These are phyloP conservation scores for Fusarium setosum DNA, from an alignment of 2,329 filamentous ascomycete genomes.

Conservation along the genomic window DNA sequence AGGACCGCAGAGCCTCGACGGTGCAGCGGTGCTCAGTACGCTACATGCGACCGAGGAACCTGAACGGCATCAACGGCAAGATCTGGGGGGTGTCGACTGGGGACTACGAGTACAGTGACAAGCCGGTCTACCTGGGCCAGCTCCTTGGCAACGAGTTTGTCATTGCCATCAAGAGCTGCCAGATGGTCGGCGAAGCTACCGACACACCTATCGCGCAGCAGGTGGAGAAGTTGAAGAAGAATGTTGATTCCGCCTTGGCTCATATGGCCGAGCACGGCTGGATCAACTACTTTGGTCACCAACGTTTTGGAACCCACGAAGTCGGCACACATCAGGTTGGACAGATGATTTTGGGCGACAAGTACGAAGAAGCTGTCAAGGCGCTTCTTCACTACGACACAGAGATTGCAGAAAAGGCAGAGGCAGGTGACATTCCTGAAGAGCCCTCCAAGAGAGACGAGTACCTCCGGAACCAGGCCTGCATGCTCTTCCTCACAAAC, in stretches of 20 bases:
- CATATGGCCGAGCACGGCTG: conserved; percentile 82
- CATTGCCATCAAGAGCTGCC: conserved; percentile 89
- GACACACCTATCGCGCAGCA: conserved; percentile 41
- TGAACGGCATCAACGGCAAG: conserved; percentile 74
- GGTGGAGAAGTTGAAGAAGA: conserved; percentile 45
- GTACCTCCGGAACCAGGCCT: conserved; percentile 79
- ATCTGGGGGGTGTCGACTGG: conserved; percentile 75
- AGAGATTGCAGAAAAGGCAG: conserved; percentile 62
- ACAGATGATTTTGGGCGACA: conserved; percentile 82
- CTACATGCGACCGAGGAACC: conserved; percentile 62
- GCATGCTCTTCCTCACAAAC: conserved; percentile 77
- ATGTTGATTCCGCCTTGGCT: conserved; percentile 69
- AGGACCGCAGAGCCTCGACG: conserved; percentile 88
- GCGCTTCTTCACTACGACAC: conserved; percentile 80
- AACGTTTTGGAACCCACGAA: conserved; percentile 91
- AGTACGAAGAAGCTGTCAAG: conserved; percentile 84
- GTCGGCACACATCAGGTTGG: conserved; percentile 89
- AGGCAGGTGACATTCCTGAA: conserved; percentile 49
- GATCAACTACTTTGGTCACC: conserved; percentile 98
- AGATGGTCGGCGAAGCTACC: conserved; percentile 60
- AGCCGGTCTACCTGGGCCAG: conserved; percentile 83
- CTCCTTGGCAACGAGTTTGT: conserved; percentile 91
- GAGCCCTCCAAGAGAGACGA: conserved; percentile 78
- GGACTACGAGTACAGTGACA: conserved; percentile 81
- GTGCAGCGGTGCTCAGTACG: conserved; percentile 81